These are phyloP conservation scores for Dioscorea cayenensis DNA, from an alignment of 116 monocot species.

Conservation along the genomic window DNA sequence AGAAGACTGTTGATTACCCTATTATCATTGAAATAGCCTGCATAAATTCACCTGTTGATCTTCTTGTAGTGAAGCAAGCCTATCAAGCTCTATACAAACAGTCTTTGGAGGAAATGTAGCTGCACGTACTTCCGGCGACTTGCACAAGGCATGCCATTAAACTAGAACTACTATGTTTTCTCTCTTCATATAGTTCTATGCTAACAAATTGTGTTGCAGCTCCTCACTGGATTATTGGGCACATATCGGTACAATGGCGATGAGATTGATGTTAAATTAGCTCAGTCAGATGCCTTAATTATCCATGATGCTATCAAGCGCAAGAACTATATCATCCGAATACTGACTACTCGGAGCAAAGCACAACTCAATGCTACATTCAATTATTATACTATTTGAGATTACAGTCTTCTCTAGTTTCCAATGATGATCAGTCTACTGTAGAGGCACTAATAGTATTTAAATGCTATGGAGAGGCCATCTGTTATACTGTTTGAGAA, in stretches of 20 bases:
- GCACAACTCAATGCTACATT: conserved; percentile 51
- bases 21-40: too few species aligned
- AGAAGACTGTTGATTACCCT: too few species aligned
- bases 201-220: conserved; percentile 12
- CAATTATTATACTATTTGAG: conserved; percentile 40
- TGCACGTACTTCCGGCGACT: conserved; percentile 35
- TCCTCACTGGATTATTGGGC: conserved; percentile 41
- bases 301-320: conserved; percentile 38
- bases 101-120: too few species aligned
- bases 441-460: too few species aligned
- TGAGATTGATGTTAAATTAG: conserved; percentile 23
- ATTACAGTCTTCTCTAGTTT: too few species aligned
- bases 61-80: too few species aligned
- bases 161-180: neutral
- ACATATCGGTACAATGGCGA: conserved; percentile 46
- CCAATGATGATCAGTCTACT: too few species aligned
- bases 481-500: too few species aligned
- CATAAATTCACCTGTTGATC: too few species aligned
- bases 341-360: conserved; percentile 60
- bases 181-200: neutral
- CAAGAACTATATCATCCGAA: conserved; percentile 30
- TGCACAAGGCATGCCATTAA: conserved; percentile 38
- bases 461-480: too few species aligned
- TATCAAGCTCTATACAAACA: too few species aligned
- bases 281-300: conserved; percentile 39